Evolutionary conservation across 192 early-diverging fungal genomes (phyloP), one percentile per base, ranked within the genome.

Genomic region (Umbelopsis ramanniana): DNA sequence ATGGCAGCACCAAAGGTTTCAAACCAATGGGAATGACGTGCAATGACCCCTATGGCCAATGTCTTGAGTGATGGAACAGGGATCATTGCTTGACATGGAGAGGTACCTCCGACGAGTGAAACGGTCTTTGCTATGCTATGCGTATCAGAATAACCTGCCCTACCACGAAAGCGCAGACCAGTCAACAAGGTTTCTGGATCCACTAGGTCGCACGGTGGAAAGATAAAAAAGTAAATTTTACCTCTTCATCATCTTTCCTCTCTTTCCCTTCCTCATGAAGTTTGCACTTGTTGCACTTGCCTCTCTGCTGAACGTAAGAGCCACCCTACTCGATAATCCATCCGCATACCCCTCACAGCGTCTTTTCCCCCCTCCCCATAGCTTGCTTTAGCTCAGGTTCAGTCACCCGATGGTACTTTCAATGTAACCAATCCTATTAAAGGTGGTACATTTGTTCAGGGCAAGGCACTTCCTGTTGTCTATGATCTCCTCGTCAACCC

Each of bases 401-500:
- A 63, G 26, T 11, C 57, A 35, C 57, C 57, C 33, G 57, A 37
- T 17, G 57, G 57, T 37, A 63, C 29, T 6, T 63, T 63, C 57
- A 63, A 63, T 63, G 29, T 63, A 8, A 63, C 57, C 15, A 63
- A 37, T 19, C 57, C 57, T 19, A 19, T 63, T 12, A 8, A 63
- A 63, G 33, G 57, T n/a, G 57, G 57, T 17, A 63, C 29, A 29
- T 63, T 63, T 63, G 57, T 63, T 8, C 33, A 38, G 35, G 57
- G 57, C 0, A 29, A 63, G 26, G 7, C 33, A 19, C 57, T 63
- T 35, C 57, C 57, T 4, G 35, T 63, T 5, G 57, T 63, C 6
- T 63, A 63, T 37, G 57, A 63, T 35, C 57, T 63, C 33, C 57
- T 63, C 7, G 57, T 37, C 29, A 63, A 63, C 33, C 57, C 57